Percentiles rank a stretch among this genome's conserved stretches.
phyloP scores from a whole-genome alignment of 2,329 filamentous ascomycete species.

The Thielaviopsis cerberus region DNA sequence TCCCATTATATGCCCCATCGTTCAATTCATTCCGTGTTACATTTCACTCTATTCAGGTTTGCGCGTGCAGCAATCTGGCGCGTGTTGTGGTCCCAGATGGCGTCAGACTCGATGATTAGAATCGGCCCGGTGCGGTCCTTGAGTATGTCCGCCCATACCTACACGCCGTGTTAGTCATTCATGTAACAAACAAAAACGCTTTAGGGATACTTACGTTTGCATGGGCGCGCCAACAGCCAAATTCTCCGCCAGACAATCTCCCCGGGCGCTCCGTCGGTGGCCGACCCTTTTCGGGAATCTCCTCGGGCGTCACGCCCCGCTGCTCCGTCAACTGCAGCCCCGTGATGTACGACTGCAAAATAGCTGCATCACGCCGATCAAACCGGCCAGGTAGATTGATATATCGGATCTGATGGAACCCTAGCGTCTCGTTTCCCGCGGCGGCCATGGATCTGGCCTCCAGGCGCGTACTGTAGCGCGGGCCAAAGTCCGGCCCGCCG shows the following conservation, averaged over 20 bases:
- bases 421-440: slow-evolving; percentile 16
- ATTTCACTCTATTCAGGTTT: too few relatives aligned
- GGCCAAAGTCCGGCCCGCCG: neutral
- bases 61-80: too few relatives aligned
- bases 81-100: too few relatives aligned
- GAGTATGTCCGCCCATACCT: slow-evolving; percentile 17
- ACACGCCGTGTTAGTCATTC: neutral
- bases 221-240: slow-evolving; percentile 17
- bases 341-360: slow-evolving; percentile 16
- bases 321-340: slow-evolving; percentile 15
- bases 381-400: slow-evolving; percentile 16
- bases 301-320: slow-evolving; percentile 13
- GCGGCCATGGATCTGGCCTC: too few relatives aligned
- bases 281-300: slow-evolving; percentile 15
- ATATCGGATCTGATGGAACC: slow-evolving; percentile 15
- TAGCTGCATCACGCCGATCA: slow-evolving; percentile 16
- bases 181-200: neutral
- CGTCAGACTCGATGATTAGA: slow-evolving; percentile 16
- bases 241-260: slow-evolving; percentile 12
- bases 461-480: neutral
- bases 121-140: slow-evolving; percentile 13
- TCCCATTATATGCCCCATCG: too few relatives aligned
- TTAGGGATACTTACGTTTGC: slow-evolving; percentile 14
- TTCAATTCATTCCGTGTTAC: slow-evolving; percentile 17
- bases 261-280: slow-evolving; percentile 15